Conservation (phyloP, 108 stramenopile genomes). For the Nitzschia sp. region DNA sequence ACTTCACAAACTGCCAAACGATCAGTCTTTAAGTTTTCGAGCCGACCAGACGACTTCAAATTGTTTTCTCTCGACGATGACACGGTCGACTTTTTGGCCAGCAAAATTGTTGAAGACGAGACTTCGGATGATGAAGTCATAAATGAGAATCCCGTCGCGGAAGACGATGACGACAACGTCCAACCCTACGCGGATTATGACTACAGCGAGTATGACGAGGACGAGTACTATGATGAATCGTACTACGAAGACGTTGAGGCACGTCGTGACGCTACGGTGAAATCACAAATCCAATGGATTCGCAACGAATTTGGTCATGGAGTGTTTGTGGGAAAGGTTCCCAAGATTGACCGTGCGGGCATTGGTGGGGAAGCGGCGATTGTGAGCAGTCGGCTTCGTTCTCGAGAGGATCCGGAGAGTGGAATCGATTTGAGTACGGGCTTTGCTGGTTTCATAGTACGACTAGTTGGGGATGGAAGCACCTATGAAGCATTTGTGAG, state of each 20-base stretch:
- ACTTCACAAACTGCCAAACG: conserved; percentile 86
- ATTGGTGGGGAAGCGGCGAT: conserved; percentile 67
- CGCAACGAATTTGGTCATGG: conserved; percentile 76
- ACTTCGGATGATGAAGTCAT: conserved; percentile 16
- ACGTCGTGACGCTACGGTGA: conserved; percentile 16
- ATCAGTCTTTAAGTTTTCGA: conserved; percentile 84
- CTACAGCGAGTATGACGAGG: conserved; percentile 18
- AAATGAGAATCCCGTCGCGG: conserved; percentile 20
- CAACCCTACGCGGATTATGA: conserved; percentile 10
- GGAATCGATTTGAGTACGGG: conserved; percentile 74
- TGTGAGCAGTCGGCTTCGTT: conserved; percentile 66
- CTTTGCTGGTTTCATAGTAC: conserved; percentile 78
- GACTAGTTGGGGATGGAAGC: conserved; percentile 77
- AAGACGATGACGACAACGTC: conserved; percentile 26
- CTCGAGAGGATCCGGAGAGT: conserved; percentile 64
- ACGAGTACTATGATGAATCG: conserved; percentile 20
- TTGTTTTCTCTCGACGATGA: conserved; percentile 72
- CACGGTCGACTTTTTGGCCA: conserved; percentile 16
- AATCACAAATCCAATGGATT: conserved; percentile 68
- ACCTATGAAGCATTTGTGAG: conserved; percentile 77
- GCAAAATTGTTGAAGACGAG: conserved; percentile 10
- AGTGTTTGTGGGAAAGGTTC: conserved; percentile 77
- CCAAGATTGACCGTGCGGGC: conserved; percentile 14
- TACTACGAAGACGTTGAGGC: conserved; percentile 11
- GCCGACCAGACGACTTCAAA: conserved; percentile 63